Percentiles rank a stretch among this genome's conserved stretches.
Evolutionary conservation across 257 asterid genomes (phyloP).

Genomic region (Scutellaria barbata): DNA sequence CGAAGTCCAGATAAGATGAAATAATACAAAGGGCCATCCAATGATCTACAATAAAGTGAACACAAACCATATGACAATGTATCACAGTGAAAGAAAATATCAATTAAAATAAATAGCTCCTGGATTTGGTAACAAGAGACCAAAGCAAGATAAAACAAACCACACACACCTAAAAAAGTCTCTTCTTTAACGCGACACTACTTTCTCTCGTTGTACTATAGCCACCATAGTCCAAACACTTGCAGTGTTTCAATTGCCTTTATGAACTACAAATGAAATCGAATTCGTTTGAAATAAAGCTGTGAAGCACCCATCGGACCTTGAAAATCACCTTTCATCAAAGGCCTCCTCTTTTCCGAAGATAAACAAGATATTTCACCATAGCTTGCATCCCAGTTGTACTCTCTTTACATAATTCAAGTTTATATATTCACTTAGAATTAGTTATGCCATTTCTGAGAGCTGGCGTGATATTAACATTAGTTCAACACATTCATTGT

Average conservation of each 20-base stretch:
- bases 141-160: neutral
- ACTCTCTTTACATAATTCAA: neutral
- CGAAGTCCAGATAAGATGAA: conserved; percentile 44
- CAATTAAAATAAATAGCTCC: neutral
- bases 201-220: neutral
- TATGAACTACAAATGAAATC: neutral
- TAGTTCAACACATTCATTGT: neutral
- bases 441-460: conserved; percentile 4
- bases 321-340: neutral
- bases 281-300: neutral
- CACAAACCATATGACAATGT: conserved; percentile 15
- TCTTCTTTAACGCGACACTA: neutral
- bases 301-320: neutral
- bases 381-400: neutral
- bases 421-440: neutral
- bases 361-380: neutral
- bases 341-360: neutral
- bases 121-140: neutral
- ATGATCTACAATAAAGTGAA: conserved; percentile 36
- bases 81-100: neutral
- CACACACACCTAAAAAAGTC: conserved; percentile 13
- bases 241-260: neutral
- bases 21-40: conserved; percentile 36
- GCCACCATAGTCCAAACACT: conserved; percentile 23
- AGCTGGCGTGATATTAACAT: conserved; percentile 5